Base-by-base conservation (phyloP, 2,329 filamentous ascomycete genomes). In the Chrysoporthe cubensis region DNA sequence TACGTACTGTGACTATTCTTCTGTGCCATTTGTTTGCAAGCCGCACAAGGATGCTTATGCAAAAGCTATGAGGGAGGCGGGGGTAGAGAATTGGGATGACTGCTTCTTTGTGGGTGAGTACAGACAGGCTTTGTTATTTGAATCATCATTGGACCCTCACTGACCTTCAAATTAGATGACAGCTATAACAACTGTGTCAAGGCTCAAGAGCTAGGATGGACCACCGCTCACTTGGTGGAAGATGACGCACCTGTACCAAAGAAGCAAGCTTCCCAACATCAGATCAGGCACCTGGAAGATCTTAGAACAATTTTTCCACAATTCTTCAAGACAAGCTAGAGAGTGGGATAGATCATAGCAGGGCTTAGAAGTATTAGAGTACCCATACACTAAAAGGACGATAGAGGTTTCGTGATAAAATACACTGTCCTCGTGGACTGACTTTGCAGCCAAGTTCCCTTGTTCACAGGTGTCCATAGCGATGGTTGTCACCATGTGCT, bases 81-180 rank as follows among this genome's bases (percentile, higher is more conserved):
- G 90, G 0, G 87, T 91, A 1, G 84, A 86, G 16, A 84, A 87
- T 46, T 81, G 83, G 13, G 85, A 90, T 56, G 86, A 93, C 69
- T 98, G 95, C 79, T 99, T 91, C 76, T 99, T 97, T 78, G 93
- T 99, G 72, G 94, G 93, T 96, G 82, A 75, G 91, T 83, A 32
- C 8, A 0, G 16, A 11, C 5, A 0, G 18, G 9, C 11, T 13
- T n/a, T 2, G 1, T 2, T 4, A 26, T 14, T 2, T 16, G 40
- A 7, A 7, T 18, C 18, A 1, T 6, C 7, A 6, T 3, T 26
- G 44, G 34, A 8, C 2, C 46, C 26, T 37, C 43, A 42, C 61
- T 66, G 52, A 48, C 34, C 7, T 26, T 52, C 18, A 16, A 7
- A 42, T 26, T 58, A 93, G 96, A 99, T 76, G 96, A 99, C 77